Evolutionary conservation across 2,329 filamentous ascomycete genomes (phyloP).

Genomic region (Triangularia verruculosa): DNA sequence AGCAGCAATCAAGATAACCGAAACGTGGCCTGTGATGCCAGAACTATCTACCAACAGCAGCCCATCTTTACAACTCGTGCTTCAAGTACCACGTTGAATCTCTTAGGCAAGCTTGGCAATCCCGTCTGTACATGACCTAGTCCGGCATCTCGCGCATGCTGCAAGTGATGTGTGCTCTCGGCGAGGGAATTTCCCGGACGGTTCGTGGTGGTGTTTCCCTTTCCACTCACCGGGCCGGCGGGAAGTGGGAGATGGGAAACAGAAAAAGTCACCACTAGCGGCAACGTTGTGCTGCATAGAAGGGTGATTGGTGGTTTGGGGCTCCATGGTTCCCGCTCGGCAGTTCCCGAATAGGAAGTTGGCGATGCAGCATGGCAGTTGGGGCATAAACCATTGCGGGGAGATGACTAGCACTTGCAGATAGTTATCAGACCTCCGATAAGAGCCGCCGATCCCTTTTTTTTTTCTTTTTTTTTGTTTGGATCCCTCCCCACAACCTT

Average conservation of each 20-base stretch:
- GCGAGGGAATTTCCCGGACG: constrained; percentile 6
- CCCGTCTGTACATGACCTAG: background rate
- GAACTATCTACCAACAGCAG: background rate
- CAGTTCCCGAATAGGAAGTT: constrained; percentile 23
- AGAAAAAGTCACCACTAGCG: constrained; percentile 2
- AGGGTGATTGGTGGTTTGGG: constrained; percentile 18
- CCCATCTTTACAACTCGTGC: background rate
- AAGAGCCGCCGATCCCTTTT: background rate
- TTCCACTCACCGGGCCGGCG: background rate
- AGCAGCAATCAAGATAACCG: constrained; percentile 3
- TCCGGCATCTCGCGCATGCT: constrained; percentile 1
- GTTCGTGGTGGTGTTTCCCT: background rate
- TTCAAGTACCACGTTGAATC: background rate
- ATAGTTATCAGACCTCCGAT: constrained; percentile 11
- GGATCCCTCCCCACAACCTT: constrained; percentile 4
- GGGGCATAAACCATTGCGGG: constrained; percentile 8
- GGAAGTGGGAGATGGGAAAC: background rate
- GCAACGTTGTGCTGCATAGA: constrained; percentile 12
- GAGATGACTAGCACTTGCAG: background rate
- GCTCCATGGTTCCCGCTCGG: constrained; percentile 6
- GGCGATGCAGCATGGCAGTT: constrained; percentile 8
- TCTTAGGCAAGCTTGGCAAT: background rate
- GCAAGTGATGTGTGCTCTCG: background rate
- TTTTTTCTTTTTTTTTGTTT: background rate
- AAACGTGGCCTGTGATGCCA: constrained; percentile 3